phyloP scores from a whole-genome alignment of 1,139 yeast genomes.

The Geotrichum siamense region DNA sequence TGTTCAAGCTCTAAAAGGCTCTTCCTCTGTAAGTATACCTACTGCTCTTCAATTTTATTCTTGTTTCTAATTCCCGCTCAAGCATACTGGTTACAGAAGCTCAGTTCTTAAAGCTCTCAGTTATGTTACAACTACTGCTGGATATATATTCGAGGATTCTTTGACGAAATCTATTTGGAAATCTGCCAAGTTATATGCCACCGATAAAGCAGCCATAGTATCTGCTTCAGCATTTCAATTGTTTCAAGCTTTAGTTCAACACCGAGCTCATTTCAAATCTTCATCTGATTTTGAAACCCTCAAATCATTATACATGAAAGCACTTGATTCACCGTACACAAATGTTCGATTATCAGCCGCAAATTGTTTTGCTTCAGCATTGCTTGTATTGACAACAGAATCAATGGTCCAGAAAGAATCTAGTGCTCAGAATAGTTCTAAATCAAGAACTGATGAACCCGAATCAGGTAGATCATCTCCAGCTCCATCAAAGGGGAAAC shows the following conservation, averaged over 20 bases:
- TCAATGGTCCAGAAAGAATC: slow-evolving; percentile 23
- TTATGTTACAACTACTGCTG: slow-evolving; percentile 24
- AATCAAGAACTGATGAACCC: slow-evolving; percentile 18
- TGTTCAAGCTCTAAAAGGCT: slow-evolving; percentile 26
- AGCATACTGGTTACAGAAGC: slow-evolving; percentile 29
- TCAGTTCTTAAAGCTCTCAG: slow-evolving; percentile 27
- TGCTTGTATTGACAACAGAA: slow-evolving; percentile 23
- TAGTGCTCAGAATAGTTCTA: slow-evolving; percentile 18
- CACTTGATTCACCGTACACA: slow-evolving; percentile 28
- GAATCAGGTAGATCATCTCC: slow-evolving; percentile 21
- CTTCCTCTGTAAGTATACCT: slow-evolving; percentile 24
- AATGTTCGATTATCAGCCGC: slow-evolving; percentile 33
- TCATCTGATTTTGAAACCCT: slow-evolving; percentile 31
- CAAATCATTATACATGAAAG: slow-evolving; percentile 25
- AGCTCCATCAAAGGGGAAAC: slow-evolving; percentile 17
- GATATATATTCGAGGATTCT: slow-evolving; percentile 33
- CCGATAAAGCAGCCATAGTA: slow-evolving; percentile 31
- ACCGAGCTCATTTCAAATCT: slow-evolving; percentile 25
- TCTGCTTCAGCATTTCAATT: slow-evolving; percentile 31
- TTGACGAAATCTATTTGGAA: slow-evolving; percentile 33
- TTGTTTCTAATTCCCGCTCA: neutral
- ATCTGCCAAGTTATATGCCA: slow-evolving; percentile 24
- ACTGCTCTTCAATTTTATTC: neutral
- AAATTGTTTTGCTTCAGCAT: slow-evolving; percentile 27
- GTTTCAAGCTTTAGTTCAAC: slow-evolving; percentile 22